A percentile compares a stretch with the other conserved stretches of the same genome.
phyloP scores from a whole-genome alignment of 1,284 basidiomycete genomes.

The Ganoderma sinense region DNA sequence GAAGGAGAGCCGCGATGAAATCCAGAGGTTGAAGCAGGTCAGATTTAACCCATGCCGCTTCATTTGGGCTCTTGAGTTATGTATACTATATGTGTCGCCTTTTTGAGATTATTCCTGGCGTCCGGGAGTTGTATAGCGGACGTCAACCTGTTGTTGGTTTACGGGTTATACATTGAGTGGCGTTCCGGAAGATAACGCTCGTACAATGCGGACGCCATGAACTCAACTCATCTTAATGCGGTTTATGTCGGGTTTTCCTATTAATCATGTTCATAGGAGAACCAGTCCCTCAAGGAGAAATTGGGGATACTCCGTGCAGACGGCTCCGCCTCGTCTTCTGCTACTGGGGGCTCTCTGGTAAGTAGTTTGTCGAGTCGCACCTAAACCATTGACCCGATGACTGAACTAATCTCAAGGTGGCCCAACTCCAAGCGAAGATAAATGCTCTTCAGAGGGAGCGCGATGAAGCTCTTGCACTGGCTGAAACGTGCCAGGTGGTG shows the following conservation, averaged over 20 bases:
- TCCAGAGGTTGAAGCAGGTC: slow-evolving; percentile 11
- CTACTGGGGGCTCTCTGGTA: not conserved
- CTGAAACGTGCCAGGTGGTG: slow-evolving; percentile 1
- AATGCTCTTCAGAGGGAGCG: not conserved
- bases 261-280: not conserved
- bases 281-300: not conserved
- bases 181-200: not conserved
- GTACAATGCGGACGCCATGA: too few species aligned
- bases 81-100: too few species aligned
- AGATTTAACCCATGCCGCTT: not conserved
- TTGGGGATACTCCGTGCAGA: not conserved
- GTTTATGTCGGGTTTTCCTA: not conserved
- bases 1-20: slow-evolving; percentile 19
- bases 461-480: not conserved
- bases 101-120: too few species aligned
- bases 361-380: not conserved
- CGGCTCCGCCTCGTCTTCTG: not conserved
- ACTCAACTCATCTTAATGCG: not conserved
- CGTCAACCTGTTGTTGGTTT: not conserved
- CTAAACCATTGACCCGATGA: not conserved
- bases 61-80: not conserved
- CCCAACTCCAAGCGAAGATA: not conserved
- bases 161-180: not conserved
- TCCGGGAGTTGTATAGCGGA: not conserved
- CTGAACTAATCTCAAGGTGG: not conserved